Percentiles rank a stretch among this genome's conserved stretches.
phyloP scores from a whole-genome alignment of 768 basidiomycete genomes.

The Lactarius hengduanensis region DNA sequence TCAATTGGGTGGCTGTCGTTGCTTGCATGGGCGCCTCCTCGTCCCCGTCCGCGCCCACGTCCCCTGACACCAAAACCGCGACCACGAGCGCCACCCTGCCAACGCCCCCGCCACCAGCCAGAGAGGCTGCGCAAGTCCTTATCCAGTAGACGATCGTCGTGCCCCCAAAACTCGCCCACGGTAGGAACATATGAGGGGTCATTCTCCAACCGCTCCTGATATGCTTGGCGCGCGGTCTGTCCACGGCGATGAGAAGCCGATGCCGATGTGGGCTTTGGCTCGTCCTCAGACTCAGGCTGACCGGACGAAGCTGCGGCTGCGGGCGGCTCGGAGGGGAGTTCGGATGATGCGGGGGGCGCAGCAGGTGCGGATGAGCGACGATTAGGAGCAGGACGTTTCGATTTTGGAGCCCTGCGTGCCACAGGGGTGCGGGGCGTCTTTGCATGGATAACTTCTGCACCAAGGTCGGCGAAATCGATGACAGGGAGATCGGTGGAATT shows the following conservation, averaged over 20 bases:
- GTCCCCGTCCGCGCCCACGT: conserved; percentile 42
- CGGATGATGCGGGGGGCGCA: conserved; percentile 26
- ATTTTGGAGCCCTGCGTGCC: conserved; percentile 32
- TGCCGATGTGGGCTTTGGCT: conserved; percentile 34
- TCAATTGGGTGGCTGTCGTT: conserved; percentile 27
- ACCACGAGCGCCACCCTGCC: conserved; percentile 69
- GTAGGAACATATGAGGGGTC: conserved; percentile 91
- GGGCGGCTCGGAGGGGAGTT: conserved; percentile 35
- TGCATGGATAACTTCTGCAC: conserved; percentile 32
- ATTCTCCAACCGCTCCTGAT: conserved; percentile 74
- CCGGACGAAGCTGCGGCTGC: conserved; percentile 34
- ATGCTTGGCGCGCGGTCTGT: conserved; percentile 77
- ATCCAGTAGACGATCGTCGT: conserved; percentile 86
- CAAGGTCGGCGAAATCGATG: conserved; percentile 72
- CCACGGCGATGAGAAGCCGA: conserved; percentile 42
- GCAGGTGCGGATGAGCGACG: conserved; percentile 35
- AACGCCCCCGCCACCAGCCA: conserved; percentile 83
- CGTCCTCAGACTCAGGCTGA: conserved; percentile 37
- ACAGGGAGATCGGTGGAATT: conserved; percentile 69
- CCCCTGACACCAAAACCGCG: conserved; percentile 54
- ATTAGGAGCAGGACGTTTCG: conserved; percentile 37
- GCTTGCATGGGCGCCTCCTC: conserved; percentile 21
- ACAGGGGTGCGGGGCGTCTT: conserved; percentile 34
- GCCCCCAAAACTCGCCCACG: conserved; percentile 92
- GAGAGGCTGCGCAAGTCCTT: conserved; percentile 79